Base-by-base conservation (phyloP, 345 rosid genomes). In the Physaria fendleri region DNA sequence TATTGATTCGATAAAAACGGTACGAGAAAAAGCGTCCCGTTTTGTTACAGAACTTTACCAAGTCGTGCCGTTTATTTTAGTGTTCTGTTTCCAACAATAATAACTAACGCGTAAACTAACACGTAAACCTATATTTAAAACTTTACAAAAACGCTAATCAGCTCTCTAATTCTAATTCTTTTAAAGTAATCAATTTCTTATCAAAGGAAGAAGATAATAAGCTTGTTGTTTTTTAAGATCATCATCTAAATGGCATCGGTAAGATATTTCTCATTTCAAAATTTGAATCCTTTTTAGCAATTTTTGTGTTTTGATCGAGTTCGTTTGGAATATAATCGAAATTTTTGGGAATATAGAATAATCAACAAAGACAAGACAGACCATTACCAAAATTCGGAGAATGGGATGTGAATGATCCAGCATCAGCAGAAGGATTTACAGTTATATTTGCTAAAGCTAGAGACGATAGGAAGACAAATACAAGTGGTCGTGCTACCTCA, bases 321-420 rank as follows among this genome's bases (percentile, higher is more conserved):
- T n/a, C n/a, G n/a, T n/a, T n/a, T n/a, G n/a, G n/a, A n/a, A n/a
- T n/a, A n/a, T n/a, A 42, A 45, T 24, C 15, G 22, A 6, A 6
- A 1, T 18, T 52, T 23, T 15, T 53, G 44, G 15, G 17, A 24
- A 18, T n/a, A 6, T 41, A 63, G 64, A 63, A 71, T 41, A 64
- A 71, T 64, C 65, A 65, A 43, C 56, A 8, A 10, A 53, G 76
- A 58, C 83, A 78, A 59, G 84, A 78, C 20, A 71, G 86, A 61
- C 77, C 90, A 23, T 66, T 81, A 64, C 90, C 90, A 5, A 84
- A 81, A 74, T 84, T 84, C 35, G 90, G 90, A 9, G 90, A 81
- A 67, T 84, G 90, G 90, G 86, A 84, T 39, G 86, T 84, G 59
- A 84, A 81, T 54, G 83, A 84, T 63, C 86, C 90, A 9, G 84